phyloP scores from a whole-genome alignment of 305 asterid species.

The Coffea humblotiana region DNA sequence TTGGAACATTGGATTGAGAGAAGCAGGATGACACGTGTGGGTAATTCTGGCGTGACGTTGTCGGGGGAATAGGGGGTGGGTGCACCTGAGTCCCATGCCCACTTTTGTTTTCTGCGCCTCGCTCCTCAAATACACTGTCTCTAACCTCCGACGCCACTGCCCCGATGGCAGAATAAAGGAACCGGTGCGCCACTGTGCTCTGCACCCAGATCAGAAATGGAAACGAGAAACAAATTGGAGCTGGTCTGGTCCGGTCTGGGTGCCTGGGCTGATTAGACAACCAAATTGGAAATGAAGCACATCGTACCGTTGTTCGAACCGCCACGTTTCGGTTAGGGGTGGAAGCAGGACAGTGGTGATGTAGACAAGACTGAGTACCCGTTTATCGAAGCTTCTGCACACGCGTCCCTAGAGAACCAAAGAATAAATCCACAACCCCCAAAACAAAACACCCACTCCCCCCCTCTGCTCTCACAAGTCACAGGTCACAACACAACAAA shows the following conservation, averaged over 20 bases:
- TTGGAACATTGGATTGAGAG: not conserved
- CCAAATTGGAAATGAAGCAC: not conserved
- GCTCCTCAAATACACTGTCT: constrained; percentile 1
- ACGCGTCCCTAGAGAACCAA: constrained; percentile 8
- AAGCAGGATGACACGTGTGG: constrained; percentile 13
- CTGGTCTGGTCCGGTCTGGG: too few species aligned
- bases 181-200: not conserved
- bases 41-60: constrained; percentile 24
- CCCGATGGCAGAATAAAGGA: not conserved
- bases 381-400: constrained; percentile 21
- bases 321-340: constrained; percentile 9
- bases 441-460: too few species aligned
- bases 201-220: too few species aligned
- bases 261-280: too few species aligned
- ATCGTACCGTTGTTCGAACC: not conserved
- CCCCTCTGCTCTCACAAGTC: too few species aligned
- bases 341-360: not conserved
- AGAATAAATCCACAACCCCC: not conserved
- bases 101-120: not conserved
- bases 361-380: constrained; percentile 17
- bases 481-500: too few species aligned
- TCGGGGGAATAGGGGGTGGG: constrained; percentile 11
- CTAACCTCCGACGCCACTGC: not conserved
- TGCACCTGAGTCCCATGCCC: constrained; percentile 13
- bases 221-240: too few species aligned